Evolutionary conservation across 768 basidiomycete genomes (phyloP), one percentile per base, ranked within the genome.

Genomic region (Leccinum ochraceum): DNA sequence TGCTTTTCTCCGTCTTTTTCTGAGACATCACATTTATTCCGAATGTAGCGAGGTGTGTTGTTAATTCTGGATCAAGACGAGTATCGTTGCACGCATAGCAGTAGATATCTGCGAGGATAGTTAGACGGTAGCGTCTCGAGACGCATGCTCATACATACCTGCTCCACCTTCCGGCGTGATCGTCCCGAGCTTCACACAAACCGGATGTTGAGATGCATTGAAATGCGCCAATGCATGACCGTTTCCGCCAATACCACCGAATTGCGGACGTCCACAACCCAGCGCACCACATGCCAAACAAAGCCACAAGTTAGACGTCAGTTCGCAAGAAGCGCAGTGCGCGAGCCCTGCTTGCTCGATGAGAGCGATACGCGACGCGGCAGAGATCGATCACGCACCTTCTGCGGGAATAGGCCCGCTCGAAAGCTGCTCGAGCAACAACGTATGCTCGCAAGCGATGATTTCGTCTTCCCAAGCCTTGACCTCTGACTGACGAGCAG

Each of bases 401-500:
- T 75, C 64, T 3, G 67, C 54, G 0, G 72, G 63, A n/a, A 72
- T 75, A 1, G 53, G 22, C 6, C 64, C 71, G n/a, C 62, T 62
- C 3, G 62, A 49, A 0, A 68, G 70, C 63, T 88, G 88, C 37
- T 83, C 72, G 4, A 90, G 74, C 11, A 80, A 79, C 11, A 83
- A 72, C 8, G 86, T 82, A 64, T 99, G 97, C 69, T 93, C 88
- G 80, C 97, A 99, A 7, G 93, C 75, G 0, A 79, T 68, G 46
- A 97, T 88, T 65, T 98, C 96, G 73, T 98, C 95, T 72, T 98
- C 94, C 97, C 97, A 99, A 6, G 97, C 90, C 75, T 97, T 90
- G 53, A 99, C 90, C 69, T 98, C 95, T 0, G 90, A 93, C 70
- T 96, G 90, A 53, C 94, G 91, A 0, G 93, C 90, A 2, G 94